Base-by-base conservation (phyloP, 2,329 filamentous ascomycete species). In the Paracoccidioides lutzii region DNA sequence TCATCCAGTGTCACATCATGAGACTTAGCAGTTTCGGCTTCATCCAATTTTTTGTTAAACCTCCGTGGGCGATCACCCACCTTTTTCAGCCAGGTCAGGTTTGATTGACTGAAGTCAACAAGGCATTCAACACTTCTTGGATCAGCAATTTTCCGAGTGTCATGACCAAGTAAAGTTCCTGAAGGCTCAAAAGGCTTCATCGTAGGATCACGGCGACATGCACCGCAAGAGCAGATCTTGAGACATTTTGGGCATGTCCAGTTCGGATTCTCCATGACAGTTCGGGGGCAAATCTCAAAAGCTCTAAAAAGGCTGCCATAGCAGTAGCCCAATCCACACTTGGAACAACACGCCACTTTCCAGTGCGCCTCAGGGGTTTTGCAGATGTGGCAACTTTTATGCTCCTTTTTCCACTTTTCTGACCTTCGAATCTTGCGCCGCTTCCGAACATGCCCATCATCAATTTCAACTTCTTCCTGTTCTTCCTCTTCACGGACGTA, bases 241-340 rank as follows among this genome's bases (percentile, higher is more conserved):
- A 81, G 76, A 67, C 93, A 98, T 65, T 85, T 88, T 0, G 93
- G 93, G 61, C 93, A 98, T 64, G 85, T 81, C 91, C 93, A 98
- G 50, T 83, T 76, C 60, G 84, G 81, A 60, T 88, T 79, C 66
- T 94, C 84, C 79, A 96, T 85, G 0, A 90, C 81, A 22, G 82
- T 77, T 63, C 91, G 82, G 0, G 93, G 93, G 80, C 89, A 86
- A 67, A 90, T 81, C 67, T 97, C 91, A 65, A 95, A 95, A 0
- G 88, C 90, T 55, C 93, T 80, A 71, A 90, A 97, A 1, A 98
- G 77, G 14, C 86, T 86, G n/a, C 91, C 91, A 66, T 94, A 98
- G 69, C 93, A 97, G 67, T 94, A 98, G 0, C 81, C 82, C 55
- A 87, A 77, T 10, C 79, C 76, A 65, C 93, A 97, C 7, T 78